Evolutionary conservation across 345 rosid genomes (phyloP), one percentile per base, ranked within the genome.

Genomic region (Corchorus olitorius): DNA sequence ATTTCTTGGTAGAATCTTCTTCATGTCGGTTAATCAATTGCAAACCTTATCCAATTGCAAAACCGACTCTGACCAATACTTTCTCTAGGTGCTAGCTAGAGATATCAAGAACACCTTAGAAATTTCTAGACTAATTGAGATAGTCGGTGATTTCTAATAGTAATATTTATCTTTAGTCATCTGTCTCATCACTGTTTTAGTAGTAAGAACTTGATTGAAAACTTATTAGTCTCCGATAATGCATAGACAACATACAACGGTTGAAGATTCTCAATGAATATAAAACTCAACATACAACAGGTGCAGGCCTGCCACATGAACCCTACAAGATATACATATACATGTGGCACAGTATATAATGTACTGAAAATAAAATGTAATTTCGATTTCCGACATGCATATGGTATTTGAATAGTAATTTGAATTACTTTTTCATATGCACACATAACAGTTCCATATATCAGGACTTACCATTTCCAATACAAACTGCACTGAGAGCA

Each of bases 401-500:
- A 43, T n/a, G 22, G 33, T 19, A 43, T 20, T 20, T 41, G 34
- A 33, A 14, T 33, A 14, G 35, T 4, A 66, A 19, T 65, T 5
- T 12, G 14, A 15, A 37, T 19, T 12, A 16, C 5, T n/a, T 14
- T 45, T 7, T 27, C 27, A 27, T 27, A 27, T 27, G 27, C 27
- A 27, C 27, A 16, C 2, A 46, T 15, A 46, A 50, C 48, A 37
- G 74, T 43, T 15, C 54, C 20, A 46, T 33, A 20, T 37, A 58
- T 45, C 5, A 6, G 17, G 22, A 46, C 50, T 65, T 3, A 92
- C 99, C 99, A 49, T 90, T 93, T 80, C 90, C 91, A 52, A 92
- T 88, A 12, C 89, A 77, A 77, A 95, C 79, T 70, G 89, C 69
- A 54, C 98, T 88, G 8, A 90, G 90, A 49, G 97, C 99, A 79